Base-by-base conservation (phyloP, 371 early-diverging fungal species). In the Saksenaea vasiformis region DNA sequence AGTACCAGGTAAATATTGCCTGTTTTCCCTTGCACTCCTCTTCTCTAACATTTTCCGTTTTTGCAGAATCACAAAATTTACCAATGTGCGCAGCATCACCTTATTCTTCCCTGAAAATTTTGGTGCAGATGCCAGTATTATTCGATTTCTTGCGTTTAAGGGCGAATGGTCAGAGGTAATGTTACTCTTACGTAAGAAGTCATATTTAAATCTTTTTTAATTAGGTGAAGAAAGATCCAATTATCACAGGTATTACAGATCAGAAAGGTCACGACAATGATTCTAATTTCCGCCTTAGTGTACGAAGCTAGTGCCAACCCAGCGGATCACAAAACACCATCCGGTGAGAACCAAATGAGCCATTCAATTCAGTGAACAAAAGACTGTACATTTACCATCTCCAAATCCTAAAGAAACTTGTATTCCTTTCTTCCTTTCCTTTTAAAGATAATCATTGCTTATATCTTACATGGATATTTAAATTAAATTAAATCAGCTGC, bases 121-220 rank as follows among this genome's bases (percentile, higher is more conserved):
- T 74, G 91, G 91, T 13, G 91, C 80, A 34, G 93, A 92, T 22
- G 78, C 79, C 9, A 91, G 93, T 22, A 79, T 73, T 43, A 80
- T 97, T 37, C 78, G 74, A 14, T 96, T 87, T 65, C 74, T 98
- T 67, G 96, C 93, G 10, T 88, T 98, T 66, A 92, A 92, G 64
- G 98, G 98, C 31, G 98, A 98, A 64, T 95, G 90, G 88, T 90
- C 85, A 24, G 87, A 87, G 84, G 90, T 90, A 78, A 60, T 53
- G 38, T 31, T 24, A 60, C 2, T 26, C 13, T 26, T 39, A 10
- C 2, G 24, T 19, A n/a, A 15, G 24, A 22, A 41, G 7, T 41
- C 34, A 39, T n/a, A 41, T 34, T 31, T 36, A 5, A 47, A 47
- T 22, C 59, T 22, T 24, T n/a, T 14, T n/a, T 36, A 56, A 9